phyloP scores from a whole-genome alignment of 352 stramenopile genomes.

The Phytophthora palmivora region DNA sequence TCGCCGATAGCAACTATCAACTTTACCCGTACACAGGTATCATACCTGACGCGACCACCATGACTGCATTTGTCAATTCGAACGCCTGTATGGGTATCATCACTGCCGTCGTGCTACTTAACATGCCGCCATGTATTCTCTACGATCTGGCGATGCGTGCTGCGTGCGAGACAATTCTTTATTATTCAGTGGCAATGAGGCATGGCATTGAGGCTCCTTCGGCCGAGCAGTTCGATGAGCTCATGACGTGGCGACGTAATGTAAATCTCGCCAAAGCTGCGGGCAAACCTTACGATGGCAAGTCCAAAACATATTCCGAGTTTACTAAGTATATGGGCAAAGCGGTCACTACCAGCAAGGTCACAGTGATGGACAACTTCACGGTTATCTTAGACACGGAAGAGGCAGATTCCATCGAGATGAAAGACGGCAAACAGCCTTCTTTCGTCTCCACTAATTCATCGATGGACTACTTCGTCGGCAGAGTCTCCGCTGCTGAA shows the following conservation, averaged over 20 bases:
- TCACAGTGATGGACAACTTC: conserved; percentile 51
- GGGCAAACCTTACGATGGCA: conserved; percentile 54
- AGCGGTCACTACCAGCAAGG: conserved; percentile 42
- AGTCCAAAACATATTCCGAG: conserved; percentile 50
- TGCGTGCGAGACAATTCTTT: conserved; percentile 67
- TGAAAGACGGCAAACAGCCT: conserved; percentile 36
- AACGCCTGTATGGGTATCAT: conserved; percentile 60
- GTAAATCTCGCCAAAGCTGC: conserved; percentile 59
- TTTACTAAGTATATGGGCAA: conserved; percentile 58
- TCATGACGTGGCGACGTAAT: conserved; percentile 64
- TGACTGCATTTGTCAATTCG: conserved; percentile 53
- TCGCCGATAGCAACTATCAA: conserved; percentile 56
- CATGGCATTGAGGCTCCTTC: conserved; percentile 38
- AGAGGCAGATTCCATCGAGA: conserved; percentile 34
- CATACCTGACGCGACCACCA: conserved; percentile 43
- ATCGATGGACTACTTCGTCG: conserved; percentile 40
- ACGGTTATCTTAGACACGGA: conserved; percentile 43
- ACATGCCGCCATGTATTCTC: conserved; percentile 59
- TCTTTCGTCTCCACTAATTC: conserved; percentile 44
- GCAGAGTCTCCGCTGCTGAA: conserved; percentile 30
- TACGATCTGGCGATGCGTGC: conserved; percentile 59
- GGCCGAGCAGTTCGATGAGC: conserved; percentile 45
- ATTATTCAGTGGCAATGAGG: conserved; percentile 58
- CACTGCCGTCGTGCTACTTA: conserved; percentile 46
- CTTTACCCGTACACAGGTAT: conserved; percentile 69